These are phyloP conservation scores for Castanea sativa DNA, from an alignment of 306 rosid species.

Conservation along the genomic window DNA sequence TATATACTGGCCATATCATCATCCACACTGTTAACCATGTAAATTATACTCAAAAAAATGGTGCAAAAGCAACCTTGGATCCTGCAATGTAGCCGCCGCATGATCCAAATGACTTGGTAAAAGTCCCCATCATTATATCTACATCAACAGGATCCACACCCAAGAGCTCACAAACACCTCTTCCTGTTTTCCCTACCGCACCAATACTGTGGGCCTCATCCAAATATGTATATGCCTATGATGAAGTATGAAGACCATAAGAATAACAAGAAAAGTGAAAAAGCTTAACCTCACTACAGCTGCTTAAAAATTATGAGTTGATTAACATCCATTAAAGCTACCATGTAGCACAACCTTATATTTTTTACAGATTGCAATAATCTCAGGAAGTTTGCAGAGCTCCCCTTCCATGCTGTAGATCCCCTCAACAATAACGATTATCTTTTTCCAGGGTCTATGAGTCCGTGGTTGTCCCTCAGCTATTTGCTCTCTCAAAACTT, in stretches of 20 bases:
- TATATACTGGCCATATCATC: too few species aligned
- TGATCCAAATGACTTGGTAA: constrained; percentile 90
- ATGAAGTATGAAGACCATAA: background rate
- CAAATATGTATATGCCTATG: constrained; percentile 70
- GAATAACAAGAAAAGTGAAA: background rate
- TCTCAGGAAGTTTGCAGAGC: constrained; percentile 91
- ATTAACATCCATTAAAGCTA: background rate
- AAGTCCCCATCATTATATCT: constrained; percentile 94
- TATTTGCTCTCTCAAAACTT: constrained; percentile 81
- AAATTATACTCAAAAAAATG: background rate
- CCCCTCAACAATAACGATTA: constrained; percentile 85
- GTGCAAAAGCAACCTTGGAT: constrained; percentile 54
- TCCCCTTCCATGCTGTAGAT: constrained; percentile 98
- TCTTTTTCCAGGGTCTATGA: constrained; percentile 92
- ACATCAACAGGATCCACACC: constrained; percentile 79
- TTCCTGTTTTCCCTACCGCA: constrained; percentile 74
- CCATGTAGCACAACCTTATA: constrained; percentile 49
- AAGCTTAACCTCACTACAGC: too few species aligned
- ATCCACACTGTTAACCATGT: too few species aligned
- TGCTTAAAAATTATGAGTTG: too few species aligned
- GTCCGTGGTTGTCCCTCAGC: constrained; percentile 94
- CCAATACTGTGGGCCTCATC: constrained; percentile 97
- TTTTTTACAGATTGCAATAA: constrained; percentile 76
- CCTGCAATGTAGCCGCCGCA: constrained; percentile 93
- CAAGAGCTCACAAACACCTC: constrained; percentile 69